A percentile compares a stretch with the other conserved stretches of the same genome.
Conservation (phyloP, 192 early-diverging fungal species). For the Podila verticillata region DNA sequence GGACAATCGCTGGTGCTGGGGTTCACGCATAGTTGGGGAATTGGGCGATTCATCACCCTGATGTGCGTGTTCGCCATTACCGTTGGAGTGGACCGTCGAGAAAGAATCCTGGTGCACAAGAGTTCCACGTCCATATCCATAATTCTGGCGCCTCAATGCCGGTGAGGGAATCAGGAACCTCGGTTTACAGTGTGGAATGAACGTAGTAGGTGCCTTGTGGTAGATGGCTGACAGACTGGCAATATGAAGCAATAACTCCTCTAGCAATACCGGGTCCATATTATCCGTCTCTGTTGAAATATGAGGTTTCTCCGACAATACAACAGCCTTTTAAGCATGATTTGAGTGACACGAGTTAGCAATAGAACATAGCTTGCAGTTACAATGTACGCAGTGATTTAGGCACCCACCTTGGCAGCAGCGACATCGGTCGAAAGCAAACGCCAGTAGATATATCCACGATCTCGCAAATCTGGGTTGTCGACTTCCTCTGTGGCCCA, state of each 20-base stretch:
- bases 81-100: slow-evolving; percentile 4
- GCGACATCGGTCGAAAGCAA: slow-evolving; percentile 94
- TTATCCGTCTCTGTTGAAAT: slow-evolving; percentile 96
- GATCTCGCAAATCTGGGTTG: slow-evolving; percentile 97
- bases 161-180: slow-evolving; percentile 62
- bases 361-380: neutral
- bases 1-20: slow-evolving; percentile 41
- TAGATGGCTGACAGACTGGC: slow-evolving; percentile 91
- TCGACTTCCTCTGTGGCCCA: slow-evolving; percentile 94
- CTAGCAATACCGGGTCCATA: slow-evolving; percentile 83
- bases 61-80: neutral
- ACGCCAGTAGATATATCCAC: slow-evolving; percentile 98
- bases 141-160: slow-evolving; percentile 54
- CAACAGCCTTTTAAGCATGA: slow-evolving; percentile 68
- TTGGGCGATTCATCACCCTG: slow-evolving; percentile 15
- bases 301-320: slow-evolving; percentile 92
- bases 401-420: slow-evolving; percentile 72
- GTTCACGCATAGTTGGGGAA: slow-evolving; percentile 7
- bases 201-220: slow-evolving; percentile 88
- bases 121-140: slow-evolving; percentile 16
- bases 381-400: neutral
- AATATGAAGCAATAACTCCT: slow-evolving; percentile 89
- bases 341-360: neutral
- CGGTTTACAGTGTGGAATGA: slow-evolving; percentile 77
- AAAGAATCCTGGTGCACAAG: slow-evolving; percentile 36